Evolutionary conservation across 1,284 basidiomycete species (phyloP).

Genomic region (Pseudozyma sp.): DNA sequence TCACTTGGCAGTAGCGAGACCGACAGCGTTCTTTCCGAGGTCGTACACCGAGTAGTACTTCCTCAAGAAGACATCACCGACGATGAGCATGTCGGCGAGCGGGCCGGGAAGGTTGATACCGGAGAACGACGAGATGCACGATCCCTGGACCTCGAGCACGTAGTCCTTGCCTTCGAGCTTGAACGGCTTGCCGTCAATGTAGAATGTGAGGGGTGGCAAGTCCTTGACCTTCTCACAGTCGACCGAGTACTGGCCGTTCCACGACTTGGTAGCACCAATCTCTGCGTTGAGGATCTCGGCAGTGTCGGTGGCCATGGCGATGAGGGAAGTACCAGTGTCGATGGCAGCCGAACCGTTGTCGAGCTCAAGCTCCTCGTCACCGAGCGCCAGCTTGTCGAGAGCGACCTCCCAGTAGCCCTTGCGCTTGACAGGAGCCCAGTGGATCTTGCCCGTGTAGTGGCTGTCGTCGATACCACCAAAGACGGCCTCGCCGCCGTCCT

Average conservation of each 20-base stretch:
- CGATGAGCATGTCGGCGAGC: constrained; percentile 88
- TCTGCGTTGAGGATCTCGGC: constrained; percentile 98
- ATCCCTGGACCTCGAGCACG: constrained; percentile 85
- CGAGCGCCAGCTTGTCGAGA: constrained; percentile 70
- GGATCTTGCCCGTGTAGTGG: constrained; percentile 84
- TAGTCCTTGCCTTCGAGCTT: constrained; percentile 87
- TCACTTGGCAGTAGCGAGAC: constrained; percentile 77
- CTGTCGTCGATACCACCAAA: constrained; percentile 89
- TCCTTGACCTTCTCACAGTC: constrained; percentile 85
- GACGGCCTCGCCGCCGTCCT: constrained; percentile 89
- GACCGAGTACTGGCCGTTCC: constrained; percentile 71
- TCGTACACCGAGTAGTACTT: constrained; percentile 97
- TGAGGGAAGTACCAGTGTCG: constrained; percentile 84
- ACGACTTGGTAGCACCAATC: constrained; percentile 70
- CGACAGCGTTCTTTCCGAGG: constrained; percentile 83
- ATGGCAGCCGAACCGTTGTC: constrained; percentile 85
- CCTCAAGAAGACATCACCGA: constrained; percentile 76
- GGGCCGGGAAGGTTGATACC: constrained; percentile 91
- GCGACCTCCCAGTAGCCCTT: constrained; percentile 90
- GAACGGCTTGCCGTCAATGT: constrained; percentile 73
- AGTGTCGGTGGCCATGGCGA: constrained; percentile 90
- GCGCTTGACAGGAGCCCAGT: constrained; percentile 90
- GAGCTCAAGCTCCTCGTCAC: constrained; percentile 82
- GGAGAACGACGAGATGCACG: constrained; percentile 94
- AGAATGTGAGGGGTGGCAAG: constrained; percentile 88